phyloP scores from a whole-genome alignment of 345 rosid species.

The Linum tenue region DNA sequence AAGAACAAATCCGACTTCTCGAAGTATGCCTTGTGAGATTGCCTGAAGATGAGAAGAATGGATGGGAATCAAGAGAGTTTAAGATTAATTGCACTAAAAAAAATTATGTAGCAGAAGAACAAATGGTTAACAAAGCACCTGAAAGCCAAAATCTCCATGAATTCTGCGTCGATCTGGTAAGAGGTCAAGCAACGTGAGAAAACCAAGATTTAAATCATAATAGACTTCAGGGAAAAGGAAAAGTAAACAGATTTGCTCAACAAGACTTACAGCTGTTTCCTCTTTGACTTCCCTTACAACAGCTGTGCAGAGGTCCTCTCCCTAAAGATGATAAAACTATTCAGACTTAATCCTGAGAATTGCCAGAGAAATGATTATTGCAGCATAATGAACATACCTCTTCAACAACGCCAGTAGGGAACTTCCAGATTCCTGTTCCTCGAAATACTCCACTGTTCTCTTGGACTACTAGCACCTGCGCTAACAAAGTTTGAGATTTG shows the following conservation, averaged over 20 bases:
- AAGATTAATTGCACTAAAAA: background rate
- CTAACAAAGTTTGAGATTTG: slow-evolving; percentile 2
- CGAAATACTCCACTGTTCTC: slow-evolving; percentile 52
- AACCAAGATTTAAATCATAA: background rate
- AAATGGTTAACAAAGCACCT: slow-evolving; percentile 34
- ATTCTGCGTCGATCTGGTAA: slow-evolving; percentile 69
- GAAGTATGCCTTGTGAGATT: slow-evolving; percentile 67
- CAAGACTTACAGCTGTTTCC: slow-evolving; percentile 74
- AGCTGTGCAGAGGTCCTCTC: slow-evolving; percentile 66
- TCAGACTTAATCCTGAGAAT: background rate
- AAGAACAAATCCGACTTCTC: slow-evolving; percentile 75
- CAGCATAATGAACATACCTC: slow-evolving; percentile 33
- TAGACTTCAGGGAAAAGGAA: no score
- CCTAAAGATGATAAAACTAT: slow-evolving; percentile 33
- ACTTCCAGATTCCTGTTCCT: slow-evolving; percentile 68
- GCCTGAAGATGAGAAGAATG: slow-evolving; percentile 30
- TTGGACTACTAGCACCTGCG: slow-evolving; percentile 69
- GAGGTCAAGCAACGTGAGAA: background rate
- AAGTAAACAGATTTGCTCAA: background rate
- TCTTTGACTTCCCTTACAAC: slow-evolving; percentile 87
- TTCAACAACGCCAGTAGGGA: slow-evolving; percentile 78
- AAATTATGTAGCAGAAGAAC: background rate
- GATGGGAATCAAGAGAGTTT: background rate
- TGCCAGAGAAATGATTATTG: background rate
- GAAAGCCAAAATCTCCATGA: slow-evolving; percentile 67